Conservation (phyloP, 1,284 basidiomycete species). For the Trichosporon ovoides region DNA sequence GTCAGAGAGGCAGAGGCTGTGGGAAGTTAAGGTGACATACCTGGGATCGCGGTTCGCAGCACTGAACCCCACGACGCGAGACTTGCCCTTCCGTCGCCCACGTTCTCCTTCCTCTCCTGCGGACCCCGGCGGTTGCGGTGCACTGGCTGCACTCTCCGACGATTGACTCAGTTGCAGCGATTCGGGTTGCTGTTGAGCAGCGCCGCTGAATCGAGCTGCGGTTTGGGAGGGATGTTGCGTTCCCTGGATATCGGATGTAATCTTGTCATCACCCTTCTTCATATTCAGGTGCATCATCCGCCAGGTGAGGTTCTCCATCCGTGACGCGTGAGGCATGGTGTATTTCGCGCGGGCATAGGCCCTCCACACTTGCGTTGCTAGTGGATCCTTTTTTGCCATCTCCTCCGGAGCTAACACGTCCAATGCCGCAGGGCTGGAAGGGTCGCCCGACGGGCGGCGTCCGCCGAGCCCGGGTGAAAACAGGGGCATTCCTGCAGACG, state of each 20-base stretch:
- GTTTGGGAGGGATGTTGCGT: slow-evolving; percentile 11
- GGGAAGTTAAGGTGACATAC: slow-evolving; percentile 12
- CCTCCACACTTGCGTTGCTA: slow-evolving; percentile 94
- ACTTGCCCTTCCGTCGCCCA: slow-evolving; percentile 52
- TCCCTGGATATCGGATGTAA: neutral
- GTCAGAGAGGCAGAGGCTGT: slow-evolving; percentile 7
- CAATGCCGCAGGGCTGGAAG: slow-evolving; percentile 20
- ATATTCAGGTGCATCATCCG: slow-evolving; percentile 94
- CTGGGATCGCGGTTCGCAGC: slow-evolving; percentile 32
- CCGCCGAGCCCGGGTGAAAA: slow-evolving; percentile 7
- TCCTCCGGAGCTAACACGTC: slow-evolving; percentile 30
- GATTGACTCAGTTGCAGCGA: neutral
- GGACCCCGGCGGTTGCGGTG: neutral
- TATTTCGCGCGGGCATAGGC: slow-evolving; percentile 89
- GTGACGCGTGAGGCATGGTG: slow-evolving; percentile 77
- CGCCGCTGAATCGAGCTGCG: neutral
- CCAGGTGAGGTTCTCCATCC: slow-evolving; percentile 98
- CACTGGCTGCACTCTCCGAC: neutral
- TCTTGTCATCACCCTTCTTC: slow-evolving; percentile 51
- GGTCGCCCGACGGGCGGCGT: slow-evolving; percentile 33
- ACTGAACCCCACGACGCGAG: slow-evolving; percentile 51
- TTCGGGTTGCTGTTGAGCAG: slow-evolving; percentile 1
- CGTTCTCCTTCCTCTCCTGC: slow-evolving; percentile 42
- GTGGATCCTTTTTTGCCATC: slow-evolving; percentile 64
- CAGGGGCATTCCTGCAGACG: slow-evolving; percentile 5